Base-by-base conservation (phyloP, 2,329 filamentous ascomycete species). In the Alternaria sp. region DNA sequence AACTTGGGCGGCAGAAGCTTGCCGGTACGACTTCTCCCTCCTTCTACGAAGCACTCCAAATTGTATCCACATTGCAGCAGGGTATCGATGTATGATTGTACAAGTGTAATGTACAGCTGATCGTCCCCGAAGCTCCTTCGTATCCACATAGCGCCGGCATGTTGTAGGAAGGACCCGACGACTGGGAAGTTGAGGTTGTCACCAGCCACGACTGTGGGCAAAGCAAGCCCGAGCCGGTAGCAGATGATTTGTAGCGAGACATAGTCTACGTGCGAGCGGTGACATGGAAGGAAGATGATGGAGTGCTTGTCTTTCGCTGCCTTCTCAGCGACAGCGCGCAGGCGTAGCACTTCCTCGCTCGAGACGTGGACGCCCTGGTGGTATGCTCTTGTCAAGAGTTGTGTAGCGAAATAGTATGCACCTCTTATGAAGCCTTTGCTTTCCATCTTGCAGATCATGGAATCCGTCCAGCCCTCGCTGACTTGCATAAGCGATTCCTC, bases 391-490 rank as follows among this genome's bases (percentile, higher is more conserved):
- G 95, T 96, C 65, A 98, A 84, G 50, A 98, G 85, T 81, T 98
- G 95, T 1, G 94, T 97, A 51, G 85, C 86, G 43, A 97, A 77
- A 78, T 97, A 99, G 78, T 98, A 98, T 50, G 96, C 95, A 23
- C 93, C 89, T 52, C 96, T 86, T 70, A 99, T 97, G 76, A 98
- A 98, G 3, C 88, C 84, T 77, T 94, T 96, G 84, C 91, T 96
- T 81, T 99, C 96, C 86, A 98, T 95, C 82, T 99, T 99, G 87
- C 95, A 98, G 66, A 99, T 97, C 96, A 99, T 98, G 67, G 91
- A 89, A 76, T 97, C 93, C 23, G 93, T 93, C 87, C 96, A 90
- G 69, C 91, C 90, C 67, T 96, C 93, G 5, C 93, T 91, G 5
- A 97, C 90, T 75, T 97, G 90, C 58, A 89, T 86, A 49, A 99